Percentiles rank a stretch among this genome's conserved stretches.
Conservation (phyloP, 2,329 filamentous ascomycete genomes). For the Paecilomyces sp. region DNA sequence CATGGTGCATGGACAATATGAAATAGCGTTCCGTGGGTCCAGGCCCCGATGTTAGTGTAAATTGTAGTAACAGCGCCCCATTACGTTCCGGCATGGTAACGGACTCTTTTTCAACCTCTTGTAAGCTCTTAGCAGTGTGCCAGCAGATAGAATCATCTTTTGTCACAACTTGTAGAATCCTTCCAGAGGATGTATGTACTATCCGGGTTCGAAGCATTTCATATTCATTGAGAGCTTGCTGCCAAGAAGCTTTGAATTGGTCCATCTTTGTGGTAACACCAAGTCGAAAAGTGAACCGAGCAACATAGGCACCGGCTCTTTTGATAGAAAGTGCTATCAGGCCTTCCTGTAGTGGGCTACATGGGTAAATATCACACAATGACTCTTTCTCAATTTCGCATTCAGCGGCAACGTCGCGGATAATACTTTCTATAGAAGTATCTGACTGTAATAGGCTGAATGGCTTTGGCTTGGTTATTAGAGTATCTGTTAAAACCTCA, state of each 20-base stretch:
- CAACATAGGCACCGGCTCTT: constrained; percentile 42
- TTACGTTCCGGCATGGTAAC: constrained; percentile 24
- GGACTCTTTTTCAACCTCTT: constrained; percentile 16
- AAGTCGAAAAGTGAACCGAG: constrained; percentile 38
- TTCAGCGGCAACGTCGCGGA: constrained; percentile 21
- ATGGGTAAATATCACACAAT: constrained; percentile 36
- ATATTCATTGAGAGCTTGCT: constrained; percentile 35
- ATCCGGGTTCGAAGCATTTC: constrained; percentile 45
- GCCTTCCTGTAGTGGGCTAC: constrained; percentile 38
- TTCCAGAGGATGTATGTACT: constrained; percentile 28
- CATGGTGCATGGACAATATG: constrained; percentile 46
- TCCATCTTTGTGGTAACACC: constrained; percentile 29
- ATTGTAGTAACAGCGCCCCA: constrained; percentile 26
- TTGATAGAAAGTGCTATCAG: constrained; percentile 43
- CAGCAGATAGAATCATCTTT: constrained; percentile 27
- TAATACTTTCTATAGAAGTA: constrained; percentile 10
- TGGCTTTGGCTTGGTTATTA: constrained; percentile 9
- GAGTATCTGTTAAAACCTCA: constrained; percentile 2
- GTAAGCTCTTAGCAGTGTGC: constrained; percentile 20
- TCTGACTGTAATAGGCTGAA: constrained; percentile 22
- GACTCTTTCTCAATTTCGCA: constrained; percentile 22
- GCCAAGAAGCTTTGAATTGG: constrained; percentile 42
- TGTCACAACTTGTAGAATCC: constrained; percentile 35
- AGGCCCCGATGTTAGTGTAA: constrained; percentile 25
- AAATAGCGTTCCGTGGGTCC: constrained; percentile 28